Base-by-base conservation (phyloP, 75 land plant species). In the Sequoiadendron giganteum region DNA sequence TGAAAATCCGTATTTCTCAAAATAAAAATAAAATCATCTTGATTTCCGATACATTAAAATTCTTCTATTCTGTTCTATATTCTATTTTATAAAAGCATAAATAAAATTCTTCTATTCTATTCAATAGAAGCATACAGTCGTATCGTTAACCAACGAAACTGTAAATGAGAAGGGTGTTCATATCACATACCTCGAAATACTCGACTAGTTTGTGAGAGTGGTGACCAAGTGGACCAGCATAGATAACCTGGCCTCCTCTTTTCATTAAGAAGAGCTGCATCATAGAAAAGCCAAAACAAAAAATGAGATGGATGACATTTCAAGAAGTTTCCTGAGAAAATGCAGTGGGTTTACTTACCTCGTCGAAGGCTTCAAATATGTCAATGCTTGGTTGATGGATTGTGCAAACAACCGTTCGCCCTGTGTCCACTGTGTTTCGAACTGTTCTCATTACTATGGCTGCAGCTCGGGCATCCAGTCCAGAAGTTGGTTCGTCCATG, bases 371-470 rank as follows among this genome's bases (percentile, higher is more conserved):
- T 87, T 94, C 95, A 77, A 94, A 94, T 30, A 94, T 94, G 79
- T 94, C 95, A 43, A 94, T 93, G 89, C 95, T 94, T n/a, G 95
- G 95, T 56, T 94, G 95, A 85, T 94, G 95, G 54, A 94, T 94
- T 42, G 95, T 94, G 91, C 95, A 94, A 40, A 94, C 94, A 36
- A 94, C 95, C 16, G 95, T 94, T 25, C 95, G 89, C 14, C 95
- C 95, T 1, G 95, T 94, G 75, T 94, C 89, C 11, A 94, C 95
- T 28, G 95, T 94, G 58, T 94, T 94, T 52, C 95, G 86, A 73
- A 94, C 95, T 7, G 95, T 91, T 65, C 95, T 85, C 95, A 94
- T 94, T 39, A 94, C 95, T 52, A 94, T 94, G 49, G 95, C 95
- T 49, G 95, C 95, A 18, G 95, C 95, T 61, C 95, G 91, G 18